phyloP scores from a whole-genome alignment of 805 yeast species.

The Yamadazyma laniorum region DNA sequence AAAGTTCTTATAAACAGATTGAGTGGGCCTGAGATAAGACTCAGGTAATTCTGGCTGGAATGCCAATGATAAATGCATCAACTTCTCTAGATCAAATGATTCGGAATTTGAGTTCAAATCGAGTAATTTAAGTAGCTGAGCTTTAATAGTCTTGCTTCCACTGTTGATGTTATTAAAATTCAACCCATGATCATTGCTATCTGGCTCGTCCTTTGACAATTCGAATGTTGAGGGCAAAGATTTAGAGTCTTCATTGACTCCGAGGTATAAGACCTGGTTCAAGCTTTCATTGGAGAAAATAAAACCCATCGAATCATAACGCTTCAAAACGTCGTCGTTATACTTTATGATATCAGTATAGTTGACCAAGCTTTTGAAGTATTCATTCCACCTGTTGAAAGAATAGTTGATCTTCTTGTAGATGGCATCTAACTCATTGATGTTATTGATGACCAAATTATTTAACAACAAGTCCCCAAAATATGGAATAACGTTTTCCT shows the following conservation, averaged over 20 bases:
- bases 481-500: slow-evolving; percentile 79
- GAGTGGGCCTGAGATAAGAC: slow-evolving; percentile 24
- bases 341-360: slow-evolving; percentile 38
- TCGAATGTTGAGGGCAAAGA: slow-evolving; percentile 14
- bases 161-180: slow-evolving; percentile 2
- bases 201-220: slow-evolving; percentile 3
- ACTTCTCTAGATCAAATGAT: slow-evolving; percentile 47
- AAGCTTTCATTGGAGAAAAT: slow-evolving; percentile 44
- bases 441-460: slow-evolving; percentile 28
- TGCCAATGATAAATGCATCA: slow-evolving; percentile 63
- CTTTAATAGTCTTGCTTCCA: slow-evolving; percentile 22
- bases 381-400: slow-evolving; percentile 80
- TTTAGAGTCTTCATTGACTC: slow-evolving; percentile 33
- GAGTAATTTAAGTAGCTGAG: slow-evolving; percentile 45
- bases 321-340: slow-evolving; percentile 38
- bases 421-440: slow-evolving; percentile 60
- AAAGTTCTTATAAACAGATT: background rate
- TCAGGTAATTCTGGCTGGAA: slow-evolving; percentile 61
- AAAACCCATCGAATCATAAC: slow-evolving; percentile 42
- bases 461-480: slow-evolving; percentile 80
- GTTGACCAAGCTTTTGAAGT: slow-evolving; percentile 50
- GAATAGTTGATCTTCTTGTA: slow-evolving; percentile 69
- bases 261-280: slow-evolving; percentile 42
- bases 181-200: slow-evolving; percentile 2
- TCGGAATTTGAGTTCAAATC: slow-evolving; percentile 32